Conservation (phyloP, 1,139 yeast species). For the Nakaseomyces bracarensis region DNA sequence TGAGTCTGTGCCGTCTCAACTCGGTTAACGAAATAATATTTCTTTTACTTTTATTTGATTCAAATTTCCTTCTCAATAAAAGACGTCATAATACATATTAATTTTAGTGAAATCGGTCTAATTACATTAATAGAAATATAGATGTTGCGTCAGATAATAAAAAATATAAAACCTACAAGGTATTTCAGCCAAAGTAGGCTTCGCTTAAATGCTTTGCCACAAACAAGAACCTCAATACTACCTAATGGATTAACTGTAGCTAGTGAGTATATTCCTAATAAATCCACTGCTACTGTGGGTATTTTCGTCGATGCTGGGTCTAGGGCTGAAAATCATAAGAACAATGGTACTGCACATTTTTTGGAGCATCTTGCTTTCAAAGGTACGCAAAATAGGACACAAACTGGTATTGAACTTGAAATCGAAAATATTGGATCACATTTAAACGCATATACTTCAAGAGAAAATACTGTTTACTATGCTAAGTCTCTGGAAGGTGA, state of each 20-base stretch:
- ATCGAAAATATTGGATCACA: slow-evolving; percentile 96
- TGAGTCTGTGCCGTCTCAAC: too few relatives aligned
- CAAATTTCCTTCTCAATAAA: too few relatives aligned
- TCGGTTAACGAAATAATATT: too few relatives aligned
- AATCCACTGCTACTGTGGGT: slow-evolving; percentile 93
- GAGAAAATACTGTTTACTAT: slow-evolving; percentile 95
- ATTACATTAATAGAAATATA: background rate
- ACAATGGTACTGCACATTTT: slow-evolving; percentile 95
- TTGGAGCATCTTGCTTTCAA: slow-evolving; percentile 93
- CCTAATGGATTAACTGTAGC: slow-evolving; percentile 92
- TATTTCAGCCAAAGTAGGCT: background rate
- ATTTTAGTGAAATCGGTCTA: too few relatives aligned
- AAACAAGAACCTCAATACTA: slow-evolving; percentile 53
- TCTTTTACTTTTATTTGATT: too few relatives aligned
- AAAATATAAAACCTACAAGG: background rate
- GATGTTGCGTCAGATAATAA: slow-evolving; percentile 4
- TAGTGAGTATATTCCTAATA: slow-evolving; percentile 77
- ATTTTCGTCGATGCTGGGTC: slow-evolving; percentile 95
- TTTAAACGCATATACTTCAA: slow-evolving; percentile 90
- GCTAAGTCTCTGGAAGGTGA: slow-evolving; percentile 80
- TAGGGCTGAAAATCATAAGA: slow-evolving; percentile 77
- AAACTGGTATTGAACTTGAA: slow-evolving; percentile 77
- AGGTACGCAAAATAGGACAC: slow-evolving; percentile 82
- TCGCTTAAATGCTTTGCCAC: slow-evolving; percentile 27
- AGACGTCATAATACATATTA: too few relatives aligned